Base-by-base conservation (phyloP, 108 stramenopile genomes). In the Cyclotella sp. region DNA sequence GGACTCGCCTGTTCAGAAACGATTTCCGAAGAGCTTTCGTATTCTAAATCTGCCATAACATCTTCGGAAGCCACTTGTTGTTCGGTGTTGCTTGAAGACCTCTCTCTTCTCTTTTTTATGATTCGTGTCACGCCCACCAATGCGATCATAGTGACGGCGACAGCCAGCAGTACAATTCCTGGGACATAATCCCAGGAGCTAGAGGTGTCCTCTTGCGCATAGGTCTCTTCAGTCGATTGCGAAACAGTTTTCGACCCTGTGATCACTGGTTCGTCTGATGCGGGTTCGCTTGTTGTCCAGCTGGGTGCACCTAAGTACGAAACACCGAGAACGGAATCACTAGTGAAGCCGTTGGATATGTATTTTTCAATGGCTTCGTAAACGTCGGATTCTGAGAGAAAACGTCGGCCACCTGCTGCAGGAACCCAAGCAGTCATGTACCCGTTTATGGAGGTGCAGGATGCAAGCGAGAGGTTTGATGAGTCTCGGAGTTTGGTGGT, bases 361-460 rank as follows among this genome's bases (percentile, higher is more conserved):
- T 39, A 66, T 0, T 57, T 58, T 67, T 66, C 54, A 67, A 75
- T 67, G 53, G 49, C 26, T 15, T 28, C 63, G 42, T 67, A 67
- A n/a, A 75, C 55, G 19, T 66, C 43, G 2, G 43, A 27, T 55
- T 45, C 52, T 10, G 64, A 65, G 15, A 75, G 30, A 18, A 27
- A 42, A 24, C 75, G 64, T 27, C 53, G 9, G 14, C 45, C 18
- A 10, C 3, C 0, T 3, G 27, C 0, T 21, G 41, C 10, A n/a
- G 61, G 43, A 42, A 67, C 19, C 75, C 75, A 75, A 2, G 65
- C 75, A 15, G 75, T 75, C 75, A 75, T 75, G 54, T 46, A 67
- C 22, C 75, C 75, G 18, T 42, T 57, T n/a, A 75, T 67, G 6
- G 64, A 60, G 28, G 41, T 58, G 64, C 75, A 75, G 19, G 12